Percentiles rank a stretch among this genome's conserved stretches.
phyloP scores from a whole-genome alignment of 768 basidiomycete species.

The Tulasnella sp. region DNA sequence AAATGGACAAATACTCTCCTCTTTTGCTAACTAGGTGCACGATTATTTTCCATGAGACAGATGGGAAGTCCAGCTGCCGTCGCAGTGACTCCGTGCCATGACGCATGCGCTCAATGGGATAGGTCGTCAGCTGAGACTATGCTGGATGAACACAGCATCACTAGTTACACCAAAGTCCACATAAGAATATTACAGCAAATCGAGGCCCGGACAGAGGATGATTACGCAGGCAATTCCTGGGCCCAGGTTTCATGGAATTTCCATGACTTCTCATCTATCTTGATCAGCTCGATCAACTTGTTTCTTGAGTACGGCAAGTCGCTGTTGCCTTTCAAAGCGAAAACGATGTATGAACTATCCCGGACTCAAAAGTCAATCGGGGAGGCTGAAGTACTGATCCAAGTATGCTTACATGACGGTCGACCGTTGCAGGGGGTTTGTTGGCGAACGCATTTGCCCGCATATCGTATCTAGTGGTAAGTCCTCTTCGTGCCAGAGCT shows the following conservation, averaged over 20 bases:
- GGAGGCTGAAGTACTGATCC: not conserved
- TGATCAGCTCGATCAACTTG: not conserved
- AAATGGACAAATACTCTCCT: too few relatives aligned
- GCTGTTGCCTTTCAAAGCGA: not conserved
- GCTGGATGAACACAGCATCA: too few relatives aligned
- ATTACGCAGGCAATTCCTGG: too few relatives aligned
- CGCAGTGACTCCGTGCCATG: too few relatives aligned
- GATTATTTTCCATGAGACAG: too few relatives aligned
- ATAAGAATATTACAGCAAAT: too few relatives aligned
- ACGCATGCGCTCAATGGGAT: too few relatives aligned
- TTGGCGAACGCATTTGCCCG: not conserved
- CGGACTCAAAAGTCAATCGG: not conserved
- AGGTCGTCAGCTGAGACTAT: too few relatives aligned
- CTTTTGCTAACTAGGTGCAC: too few relatives aligned
- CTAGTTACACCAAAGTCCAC: too few relatives aligned
- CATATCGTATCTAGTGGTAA: constrained; percentile 1
- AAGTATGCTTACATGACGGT: not conserved
- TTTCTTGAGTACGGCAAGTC: not conserved
- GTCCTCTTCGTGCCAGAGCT: not conserved
- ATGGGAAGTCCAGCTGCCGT: too few relatives aligned
- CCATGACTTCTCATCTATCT: not conserved
- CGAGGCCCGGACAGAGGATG: too few relatives aligned
- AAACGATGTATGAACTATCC: constrained; percentile 1
- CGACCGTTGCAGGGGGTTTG: not conserved
- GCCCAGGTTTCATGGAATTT: not conserved